These are phyloP conservation scores for Peniophora sp. DNA, from an alignment of 1,284 basidiomycete genomes.

Conservation along the genomic window DNA sequence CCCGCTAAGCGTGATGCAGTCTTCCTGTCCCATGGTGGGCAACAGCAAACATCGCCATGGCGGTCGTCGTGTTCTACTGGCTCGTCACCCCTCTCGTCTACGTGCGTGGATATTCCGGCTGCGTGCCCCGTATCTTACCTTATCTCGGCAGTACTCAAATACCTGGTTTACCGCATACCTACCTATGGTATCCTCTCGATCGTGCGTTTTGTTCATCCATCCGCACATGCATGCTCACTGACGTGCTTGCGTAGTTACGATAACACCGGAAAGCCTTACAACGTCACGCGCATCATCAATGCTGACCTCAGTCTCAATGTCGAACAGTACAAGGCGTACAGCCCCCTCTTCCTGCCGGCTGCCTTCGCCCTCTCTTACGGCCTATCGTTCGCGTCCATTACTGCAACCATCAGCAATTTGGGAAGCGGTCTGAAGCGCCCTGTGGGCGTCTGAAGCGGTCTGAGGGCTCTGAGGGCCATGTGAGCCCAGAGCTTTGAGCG, in stretches of 20 bases:
- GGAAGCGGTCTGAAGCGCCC: too few species aligned
- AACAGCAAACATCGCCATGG: neutral
- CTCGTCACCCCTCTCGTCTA: neutral
- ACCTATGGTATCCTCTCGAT: conserved; percentile 21
- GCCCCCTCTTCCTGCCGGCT: conserved; percentile 72
- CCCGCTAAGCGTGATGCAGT: neutral
- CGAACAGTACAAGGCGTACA: conserved; percentile 65
- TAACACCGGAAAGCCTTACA: conserved; percentile 56
- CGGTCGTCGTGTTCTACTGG: neutral
- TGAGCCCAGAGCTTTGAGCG: too few species aligned
- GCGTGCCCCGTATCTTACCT: neutral
- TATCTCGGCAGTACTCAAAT: neutral
- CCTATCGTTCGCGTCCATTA: conserved; percentile 50
- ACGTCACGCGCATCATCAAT: conserved; percentile 59
- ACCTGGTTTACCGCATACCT: neutral
- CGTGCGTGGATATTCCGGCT: neutral
- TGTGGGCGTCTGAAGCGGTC: too few species aligned
- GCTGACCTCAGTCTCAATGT: conserved; percentile 46
- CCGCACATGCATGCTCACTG: neutral
- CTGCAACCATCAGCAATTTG: conserved; percentile 52
- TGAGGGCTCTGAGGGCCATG: too few species aligned
- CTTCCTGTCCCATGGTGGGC: neutral
- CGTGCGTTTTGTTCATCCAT: conserved; percentile 11
- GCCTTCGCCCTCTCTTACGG: conserved; percentile 40
- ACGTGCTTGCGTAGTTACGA: conserved; percentile 40